Evolutionary conservation across 192 early-diverging fungal species (phyloP), one percentile per base, ranked within the genome.

Genomic region (Umbelopsis sp.): DNA sequence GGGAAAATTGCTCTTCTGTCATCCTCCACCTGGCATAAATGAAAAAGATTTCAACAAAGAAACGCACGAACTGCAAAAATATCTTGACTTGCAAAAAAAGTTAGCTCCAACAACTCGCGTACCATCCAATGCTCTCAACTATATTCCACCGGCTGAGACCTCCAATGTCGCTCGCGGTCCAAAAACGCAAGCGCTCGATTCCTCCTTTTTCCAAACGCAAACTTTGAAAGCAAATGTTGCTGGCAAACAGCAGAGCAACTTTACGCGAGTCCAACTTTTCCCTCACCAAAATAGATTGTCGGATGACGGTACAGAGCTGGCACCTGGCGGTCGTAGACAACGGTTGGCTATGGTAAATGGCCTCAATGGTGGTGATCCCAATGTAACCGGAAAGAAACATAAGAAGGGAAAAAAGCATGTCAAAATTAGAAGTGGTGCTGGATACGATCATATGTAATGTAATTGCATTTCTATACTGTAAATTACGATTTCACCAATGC

Each of bases 1-100:
- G 88, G 97, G 98, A 66, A 97, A 95, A 86, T 82, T 99, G 22
- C 76, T 98, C 24, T 98, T 85, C 88, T 92, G 92, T 74, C 85
- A 90, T 50, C 94, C 98, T 50, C 95, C 95, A 44, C 85, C 84
- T 17, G 51, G 36, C 17, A 76, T 77, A 47, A 65, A 89, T n/a
- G 65, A 72, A 54, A 47, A 76, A n/a, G 86, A 90, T 32, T 99
- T 98, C 84, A 99, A 99, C 79, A 75, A 70, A 47, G 92, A 94
- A 73, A 89, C 92, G 45, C 92, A 97, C 81, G 82, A 85, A 49
- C 80, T 89, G 12, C 83, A 89, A 49, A 68, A 85, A 38, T 85
- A 81, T 70, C 82, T 80, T 62, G 80, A 86, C 65, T 66, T 80
- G 41, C 73, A 90, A 69, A 76, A 88, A 62, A 83, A 70, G 77